Conservation (phyloP, 139 green algal species). For the Eudorina sp. region DNA sequence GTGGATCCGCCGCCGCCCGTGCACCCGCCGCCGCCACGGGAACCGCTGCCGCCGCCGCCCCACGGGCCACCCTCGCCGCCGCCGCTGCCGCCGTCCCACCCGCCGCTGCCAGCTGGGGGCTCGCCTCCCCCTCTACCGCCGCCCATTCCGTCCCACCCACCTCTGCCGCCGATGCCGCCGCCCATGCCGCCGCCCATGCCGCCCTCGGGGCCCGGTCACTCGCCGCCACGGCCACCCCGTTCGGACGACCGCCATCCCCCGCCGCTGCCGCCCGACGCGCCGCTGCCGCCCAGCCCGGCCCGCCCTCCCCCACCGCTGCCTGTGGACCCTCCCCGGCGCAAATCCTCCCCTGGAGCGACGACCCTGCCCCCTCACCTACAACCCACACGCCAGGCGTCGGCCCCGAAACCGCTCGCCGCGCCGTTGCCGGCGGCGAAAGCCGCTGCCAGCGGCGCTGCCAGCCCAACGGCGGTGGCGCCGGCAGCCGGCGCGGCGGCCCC, state of each 20-base stretch:
- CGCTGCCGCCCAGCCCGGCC: not conserved
- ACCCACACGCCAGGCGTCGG: not conserved
- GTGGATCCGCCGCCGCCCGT: not conserved
- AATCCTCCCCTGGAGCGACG: too few species aligned
- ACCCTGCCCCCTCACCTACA: slow-evolving; percentile 19
- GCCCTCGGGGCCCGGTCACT: not conserved
- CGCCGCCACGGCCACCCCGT: slow-evolving; percentile 10
- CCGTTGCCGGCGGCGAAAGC: too few species aligned
- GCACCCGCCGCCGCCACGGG: not conserved
- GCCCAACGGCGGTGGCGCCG: too few species aligned
- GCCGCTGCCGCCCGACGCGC: not conserved
- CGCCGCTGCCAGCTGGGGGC: slow-evolving; percentile 11
- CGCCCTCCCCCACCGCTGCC: not conserved
- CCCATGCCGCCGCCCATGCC: slow-evolving; percentile 7
- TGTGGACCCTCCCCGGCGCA: not conserved
- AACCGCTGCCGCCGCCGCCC: not conserved
- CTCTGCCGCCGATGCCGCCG: slow-evolving; percentile 23
- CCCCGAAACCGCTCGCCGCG: too few species aligned
- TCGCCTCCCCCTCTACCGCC: slow-evolving; percentile 7
- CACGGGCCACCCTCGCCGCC: slow-evolving; percentile 9
- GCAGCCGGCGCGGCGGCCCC: too few species aligned
- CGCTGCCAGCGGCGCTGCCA: not conserved
- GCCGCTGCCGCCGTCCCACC: not conserved
- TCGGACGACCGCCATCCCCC: not conserved
- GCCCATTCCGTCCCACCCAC: not conserved